Base-by-base conservation (phyloP, 306 rosid species). In the Vicia villosa region DNA sequence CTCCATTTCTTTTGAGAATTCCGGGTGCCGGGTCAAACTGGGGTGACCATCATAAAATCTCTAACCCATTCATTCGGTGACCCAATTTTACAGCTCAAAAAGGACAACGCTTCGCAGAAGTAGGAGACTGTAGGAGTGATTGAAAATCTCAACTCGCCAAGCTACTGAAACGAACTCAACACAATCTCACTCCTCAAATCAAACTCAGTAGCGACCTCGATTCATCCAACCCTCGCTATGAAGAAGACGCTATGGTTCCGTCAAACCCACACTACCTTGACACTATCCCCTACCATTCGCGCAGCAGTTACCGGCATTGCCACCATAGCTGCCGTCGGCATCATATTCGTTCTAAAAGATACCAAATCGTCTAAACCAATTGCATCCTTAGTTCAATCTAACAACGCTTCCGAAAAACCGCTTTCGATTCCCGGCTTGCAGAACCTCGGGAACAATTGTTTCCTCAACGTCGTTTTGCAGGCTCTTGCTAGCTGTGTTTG, bases 381-480 rank as follows among this genome's bases (percentile, higher is more conserved):
- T 63, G 32, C 89, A 88, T 45, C 71, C 5, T 74, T 54, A 20
- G 24, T 32, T 32, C 5, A 70, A 5, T 21, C 11, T 10, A 5
- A 51, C 22, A 51, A 21, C 24, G 40, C 37, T 75, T 17, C 54
- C 3, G 66, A 80, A 71, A 80, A 81, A 4, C 51, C 72, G 42
- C 37, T 51, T 10, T 67, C 68, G 43, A 78, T 90, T 13, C 96
- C 97, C 3, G 97, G 98, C 2, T 82, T 94, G 82, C 92, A 84
- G 21, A 94, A 94, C 63, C 89, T 90, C 16, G 86, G 77, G 13
- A 94, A 87, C 66, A 94, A 90, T 83, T 94, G 97, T 26, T 94
- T 86, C 54, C 86, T 94, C 36, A 88, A 94, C 72, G 97, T 90
- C 6, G 84, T 94, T 84, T 80, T 94, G 68, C 84, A 90, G 98